These are phyloP conservation scores for Blastocladiella emersonii DNA, from an alignment of 371 early-diverging fungal genomes.

Conservation along the genomic window DNA sequence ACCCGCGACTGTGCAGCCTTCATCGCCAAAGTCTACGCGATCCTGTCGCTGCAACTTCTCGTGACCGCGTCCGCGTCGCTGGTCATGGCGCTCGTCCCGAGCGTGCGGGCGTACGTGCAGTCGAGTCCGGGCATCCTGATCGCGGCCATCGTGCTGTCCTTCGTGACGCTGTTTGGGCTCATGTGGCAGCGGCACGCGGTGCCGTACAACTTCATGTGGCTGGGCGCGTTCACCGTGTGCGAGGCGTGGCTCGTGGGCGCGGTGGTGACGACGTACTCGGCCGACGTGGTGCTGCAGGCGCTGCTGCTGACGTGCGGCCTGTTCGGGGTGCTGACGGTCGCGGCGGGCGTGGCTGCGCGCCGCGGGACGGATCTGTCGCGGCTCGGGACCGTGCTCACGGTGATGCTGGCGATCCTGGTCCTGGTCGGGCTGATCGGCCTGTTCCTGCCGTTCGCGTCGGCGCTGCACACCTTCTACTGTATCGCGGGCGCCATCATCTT, in stretches of 20 bases:
- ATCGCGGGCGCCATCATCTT: conserved; percentile 49
- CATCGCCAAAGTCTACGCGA: conserved; percentile 64
- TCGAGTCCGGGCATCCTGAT: conserved; percentile 28
- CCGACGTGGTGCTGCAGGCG: conserved; percentile 51
- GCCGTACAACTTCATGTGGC: conserved; percentile 46
- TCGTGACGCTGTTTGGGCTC: conserved; percentile 39
- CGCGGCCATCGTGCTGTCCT: conserved; percentile 24
- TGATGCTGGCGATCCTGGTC: conserved; percentile 42
- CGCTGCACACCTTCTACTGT: conserved; percentile 46
- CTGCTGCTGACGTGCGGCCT: conserved; percentile 54
- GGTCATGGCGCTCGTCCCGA: conserved; percentile 39
- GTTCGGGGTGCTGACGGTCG: conserved; percentile 57
- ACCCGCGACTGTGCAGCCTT: conserved; percentile 28
- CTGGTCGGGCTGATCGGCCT: conserved; percentile 46
- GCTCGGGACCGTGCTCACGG: conserved; percentile 23
- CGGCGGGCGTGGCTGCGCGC: conserved; percentile 55
- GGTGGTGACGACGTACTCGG: conserved; percentile 40
- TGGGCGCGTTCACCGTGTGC: conserved; percentile 47
- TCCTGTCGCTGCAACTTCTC: conserved; percentile 48
- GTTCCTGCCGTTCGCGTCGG: conserved; percentile 53
- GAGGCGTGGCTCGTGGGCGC: conserved; percentile 54
- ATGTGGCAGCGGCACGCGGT: conserved; percentile 43
- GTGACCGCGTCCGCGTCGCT: conserved; percentile 40
- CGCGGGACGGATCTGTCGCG: conserved; percentile 51
- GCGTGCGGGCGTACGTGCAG: conserved; percentile 36